Base-by-base conservation (phyloP, 495 filamentous ascomycete species). In the Aspergillus sclerotioniger region DNA sequence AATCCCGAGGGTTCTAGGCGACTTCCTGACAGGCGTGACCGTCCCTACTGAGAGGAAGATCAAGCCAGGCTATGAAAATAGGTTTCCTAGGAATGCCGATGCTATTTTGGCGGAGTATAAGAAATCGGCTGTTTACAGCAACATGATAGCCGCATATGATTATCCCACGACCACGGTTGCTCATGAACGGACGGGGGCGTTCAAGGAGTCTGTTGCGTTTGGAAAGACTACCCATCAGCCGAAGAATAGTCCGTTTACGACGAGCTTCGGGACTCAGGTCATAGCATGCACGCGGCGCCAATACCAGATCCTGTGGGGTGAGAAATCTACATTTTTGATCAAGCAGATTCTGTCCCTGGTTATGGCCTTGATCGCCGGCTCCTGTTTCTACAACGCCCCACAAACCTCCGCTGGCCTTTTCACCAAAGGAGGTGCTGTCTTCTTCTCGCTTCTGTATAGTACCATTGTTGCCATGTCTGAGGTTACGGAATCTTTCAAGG, bases 371-470 rank as follows among this genome's bases (percentile, higher is more conserved):
- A 72, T 78, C 49, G 73, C 72, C 7, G 75, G 75, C 6, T 78
- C 73, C 0, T 65, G 74, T 7, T 78, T 76, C 60, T 78, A 76
- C 53, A 65, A 63, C 50, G 67, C 73, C 5, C 69, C 73, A 0
- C 58, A 70, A 21, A 72, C 68, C 37, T 74, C 72, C 0, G 65
- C 56, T 17, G 81, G 81, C 31, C 71, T 82, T 7, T 84, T 82
- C 53, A 63, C 77, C 53, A 82, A 83, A 56, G 77, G 73, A 8
- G 81, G 81, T 60, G 81, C 76, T 15, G 61, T 83, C n/a, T 92
- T 92, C 76, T 90, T 91, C 71, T 80, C 84, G 33, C 65, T 91
- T 3, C 71, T 94, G 29, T 91, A 90, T 71, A 88, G 90, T 63
- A 83, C 83, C 56, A 76, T 92, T 53, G 74, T 90, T 8, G 85